Percentiles rank a stretch among this genome's conserved stretches.
These are phyloP conservation scores for Pinus tabuliformis DNA, from an alignment of 75 land plant genomes.

Conservation along the genomic window DNA sequence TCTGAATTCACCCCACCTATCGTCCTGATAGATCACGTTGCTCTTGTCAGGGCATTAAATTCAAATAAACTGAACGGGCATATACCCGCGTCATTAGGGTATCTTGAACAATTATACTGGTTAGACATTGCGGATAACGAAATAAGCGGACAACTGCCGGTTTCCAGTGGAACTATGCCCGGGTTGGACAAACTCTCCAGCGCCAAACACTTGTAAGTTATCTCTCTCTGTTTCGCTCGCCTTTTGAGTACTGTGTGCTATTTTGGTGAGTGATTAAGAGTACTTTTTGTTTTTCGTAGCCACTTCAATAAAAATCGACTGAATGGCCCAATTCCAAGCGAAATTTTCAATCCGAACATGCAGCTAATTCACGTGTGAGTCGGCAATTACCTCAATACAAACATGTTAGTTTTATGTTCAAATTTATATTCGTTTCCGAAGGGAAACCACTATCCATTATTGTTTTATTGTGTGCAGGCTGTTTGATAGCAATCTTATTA, in stretches of 20 bases:
- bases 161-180: constrained; percentile 8
- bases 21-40: background rate
- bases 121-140: constrained; percentile 15
- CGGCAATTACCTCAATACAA: background rate
- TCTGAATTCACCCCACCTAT: background rate
- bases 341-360: constrained; percentile 59
- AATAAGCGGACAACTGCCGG: constrained; percentile 12
- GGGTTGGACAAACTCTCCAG: constrained; percentile 8
- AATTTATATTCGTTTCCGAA: background rate
- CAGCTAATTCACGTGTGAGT: constrained; percentile 72
- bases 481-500: constrained; percentile 64
- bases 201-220: constrained; percentile 25
- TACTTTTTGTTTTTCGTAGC: constrained; percentile 23
- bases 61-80: constrained; percentile 12
- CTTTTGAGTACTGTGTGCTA: background rate
- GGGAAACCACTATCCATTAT: background rate
- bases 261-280: background rate
- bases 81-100: constrained; percentile 12
- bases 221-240: background rate
- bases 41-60: constrained; percentile 9
- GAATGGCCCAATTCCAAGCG: constrained; percentile 50
- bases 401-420: background rate
- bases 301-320: constrained; percentile 77
- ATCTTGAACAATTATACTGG: constrained; percentile 12
- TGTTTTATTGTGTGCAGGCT: constrained; percentile 32